These are phyloP conservation scores for Raphanus hybrid DNA, from an alignment of 441 rosid genomes.

Conservation along the genomic window DNA sequence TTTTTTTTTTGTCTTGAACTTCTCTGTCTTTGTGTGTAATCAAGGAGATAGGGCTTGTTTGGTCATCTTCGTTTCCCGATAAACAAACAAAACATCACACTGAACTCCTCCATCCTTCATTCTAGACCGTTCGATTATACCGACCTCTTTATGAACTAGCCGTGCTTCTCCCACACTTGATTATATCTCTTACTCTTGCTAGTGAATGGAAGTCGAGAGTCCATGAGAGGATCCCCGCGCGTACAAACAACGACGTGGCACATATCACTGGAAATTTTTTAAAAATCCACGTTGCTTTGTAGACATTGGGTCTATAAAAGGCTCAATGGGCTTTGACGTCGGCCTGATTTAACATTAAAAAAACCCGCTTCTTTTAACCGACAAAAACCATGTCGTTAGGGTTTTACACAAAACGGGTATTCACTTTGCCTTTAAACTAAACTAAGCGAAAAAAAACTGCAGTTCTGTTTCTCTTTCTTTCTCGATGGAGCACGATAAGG, in stretches of 20 bases:
- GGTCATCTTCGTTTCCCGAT: conserved; percentile 52
- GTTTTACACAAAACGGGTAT: conserved; percentile 22
- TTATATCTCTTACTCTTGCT: neutral
- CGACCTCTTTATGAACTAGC: conserved; percentile 8
- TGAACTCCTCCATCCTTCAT: neutral
- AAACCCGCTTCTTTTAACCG: conserved; percentile 26
- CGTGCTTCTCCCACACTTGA: neutral
- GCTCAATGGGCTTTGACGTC: neutral
- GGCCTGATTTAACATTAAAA: neutral
- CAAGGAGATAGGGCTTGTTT: conserved; percentile 46
- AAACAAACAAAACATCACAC: conserved; percentile 41
- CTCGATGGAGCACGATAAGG: conserved; percentile 32
- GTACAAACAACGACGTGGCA: conserved; percentile 27
- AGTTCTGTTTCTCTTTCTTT: neutral
- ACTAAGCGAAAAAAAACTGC: neutral
- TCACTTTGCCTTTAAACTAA: neutral
- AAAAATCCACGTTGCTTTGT: neutral
- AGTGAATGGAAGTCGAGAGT: neutral
- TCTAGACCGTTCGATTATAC: conserved; percentile 35
- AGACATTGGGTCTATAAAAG: neutral
- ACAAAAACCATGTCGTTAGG: conserved; percentile 30
- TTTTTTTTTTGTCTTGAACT: neutral
- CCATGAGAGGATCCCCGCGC: neutral
- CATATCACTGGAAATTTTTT: neutral
- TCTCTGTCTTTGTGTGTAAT: neutral